Conservation (phyloP, 108 stramenopile species). For the Cyclotella atomus region DNA sequence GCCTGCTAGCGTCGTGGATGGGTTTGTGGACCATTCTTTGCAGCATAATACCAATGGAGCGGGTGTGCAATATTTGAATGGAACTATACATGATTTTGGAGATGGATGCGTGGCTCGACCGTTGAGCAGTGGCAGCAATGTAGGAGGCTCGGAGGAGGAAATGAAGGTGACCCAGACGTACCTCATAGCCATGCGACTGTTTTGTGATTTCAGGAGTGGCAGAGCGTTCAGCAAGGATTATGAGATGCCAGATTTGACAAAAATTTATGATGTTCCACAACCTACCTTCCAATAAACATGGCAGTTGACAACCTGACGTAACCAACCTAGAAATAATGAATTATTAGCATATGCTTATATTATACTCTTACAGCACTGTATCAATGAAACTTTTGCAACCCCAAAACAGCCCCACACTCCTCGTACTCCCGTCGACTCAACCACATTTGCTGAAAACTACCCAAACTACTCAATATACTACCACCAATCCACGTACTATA, state of each 20-base stretch:
- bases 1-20: not conserved
- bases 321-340: too few species aligned
- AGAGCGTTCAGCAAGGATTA: not conserved
- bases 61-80: not conserved
- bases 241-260: not conserved
- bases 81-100: not conserved
- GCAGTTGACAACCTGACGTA: not conserved
- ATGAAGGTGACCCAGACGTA: not conserved
- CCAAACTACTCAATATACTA: slow-evolving; percentile 92
- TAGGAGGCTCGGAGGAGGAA: not conserved
- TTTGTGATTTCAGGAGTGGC: slow-evolving; percentile 3
- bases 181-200: not conserved
- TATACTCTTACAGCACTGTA: too few species aligned
- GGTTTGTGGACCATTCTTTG: not conserved
- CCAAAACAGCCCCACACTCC: slow-evolving; percentile 87
- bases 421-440: slow-evolving; percentile 91
- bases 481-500: slow-evolving; percentile 94
- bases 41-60: not conserved
- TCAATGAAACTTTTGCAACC: slow-evolving; percentile 69
- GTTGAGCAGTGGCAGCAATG: not conserved
- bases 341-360: too few species aligned
- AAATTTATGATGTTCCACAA: not conserved
- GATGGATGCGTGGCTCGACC: not conserved
- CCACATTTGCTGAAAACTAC: slow-evolving; percentile 98
- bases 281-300: too few species aligned